phyloP scores from a whole-genome alignment of 768 basidiomycete species.

The Termitomyces heimii region DNA sequence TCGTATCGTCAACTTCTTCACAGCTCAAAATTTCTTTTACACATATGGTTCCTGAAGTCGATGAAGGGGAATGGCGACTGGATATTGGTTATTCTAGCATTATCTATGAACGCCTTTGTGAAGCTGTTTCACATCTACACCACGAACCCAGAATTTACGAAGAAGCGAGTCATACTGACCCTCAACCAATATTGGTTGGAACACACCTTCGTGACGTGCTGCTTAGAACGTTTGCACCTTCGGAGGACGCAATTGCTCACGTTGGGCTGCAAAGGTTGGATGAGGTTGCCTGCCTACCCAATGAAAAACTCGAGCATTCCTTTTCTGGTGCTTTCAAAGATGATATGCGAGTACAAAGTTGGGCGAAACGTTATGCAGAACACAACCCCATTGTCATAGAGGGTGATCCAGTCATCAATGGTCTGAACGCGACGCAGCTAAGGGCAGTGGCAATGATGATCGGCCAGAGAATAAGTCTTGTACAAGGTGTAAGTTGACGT shows the following conservation, averaged over 20 bases:
- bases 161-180: conserved; percentile 20
- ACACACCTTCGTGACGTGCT: conserved; percentile 70
- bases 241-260: conserved; percentile 22
- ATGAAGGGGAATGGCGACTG: conserved; percentile 53
- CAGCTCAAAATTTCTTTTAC: conserved; percentile 56
- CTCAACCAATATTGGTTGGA: conserved; percentile 57
- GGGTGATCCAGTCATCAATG: conserved; percentile 66
- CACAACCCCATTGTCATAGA: conserved; percentile 58
- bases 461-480: conserved; percentile 67
- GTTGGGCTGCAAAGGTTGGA: conserved; percentile 32
- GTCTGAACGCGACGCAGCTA: conserved; percentile 72
- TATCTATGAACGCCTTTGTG: conserved; percentile 61
- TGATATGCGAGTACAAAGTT: conserved; percentile 75
- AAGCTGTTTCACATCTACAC: conserved; percentile 53
- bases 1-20: conserved; percentile 42
- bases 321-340: conserved; percentile 51
- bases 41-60: conserved; percentile 33
- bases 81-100: conserved; percentile 69
- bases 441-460: conserved; percentile 86
- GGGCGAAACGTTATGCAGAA: conserved; percentile 65
- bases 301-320: conserved; percentile 31
- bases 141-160: conserved; percentile 45
- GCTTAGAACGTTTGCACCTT: conserved; percentile 47
- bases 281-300: conserved; percentile 29
- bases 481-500: conserved; percentile 69